A percentile compares a stretch with the other conserved stretches of the same genome.
phyloP scores from a whole-genome alignment of 148 eudicot genomes.

The Silene conica region DNA sequence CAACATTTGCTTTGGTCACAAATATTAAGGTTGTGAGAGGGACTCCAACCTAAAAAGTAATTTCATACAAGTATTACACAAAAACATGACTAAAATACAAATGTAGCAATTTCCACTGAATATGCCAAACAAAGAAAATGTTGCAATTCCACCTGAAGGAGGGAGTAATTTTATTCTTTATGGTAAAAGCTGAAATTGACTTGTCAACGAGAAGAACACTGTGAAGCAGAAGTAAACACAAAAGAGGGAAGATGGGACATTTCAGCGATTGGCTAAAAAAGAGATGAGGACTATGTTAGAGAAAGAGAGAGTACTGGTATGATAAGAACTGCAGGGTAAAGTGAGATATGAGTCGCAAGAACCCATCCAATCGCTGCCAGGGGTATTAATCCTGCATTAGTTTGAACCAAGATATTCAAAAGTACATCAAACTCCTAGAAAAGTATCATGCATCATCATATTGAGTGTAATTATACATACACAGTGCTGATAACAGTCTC shows the following conservation, averaged over 20 bases:
- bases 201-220: not conserved
- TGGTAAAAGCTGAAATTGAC: too few species aligned
- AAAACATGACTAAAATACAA: too few species aligned
- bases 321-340: slow-evolving; percentile 71
- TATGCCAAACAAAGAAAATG: too few species aligned
- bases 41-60: too few species aligned
- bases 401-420: slow-evolving; percentile 21
- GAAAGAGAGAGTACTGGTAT: slow-evolving; percentile 63
- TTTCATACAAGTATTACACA: too few species aligned
- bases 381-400: slow-evolving; percentile 60
- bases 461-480: not conserved
- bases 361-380: slow-evolving; percentile 95
- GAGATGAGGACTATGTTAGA: slow-evolving; percentile 5
- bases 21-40: too few species aligned
- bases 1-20: too few species aligned
- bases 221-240: not conserved
- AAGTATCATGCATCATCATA: not conserved
- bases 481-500: not conserved
- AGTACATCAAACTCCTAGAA: not conserved
- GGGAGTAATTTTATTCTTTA: too few species aligned
- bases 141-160: too few species aligned
- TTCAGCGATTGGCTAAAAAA: not conserved
- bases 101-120: too few species aligned
- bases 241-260: not conserved
- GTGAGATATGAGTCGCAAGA: slow-evolving; percentile 81